Base-by-base conservation (phyloP, 129 eudicot genomes). In the Deinandra increscens region DNA sequence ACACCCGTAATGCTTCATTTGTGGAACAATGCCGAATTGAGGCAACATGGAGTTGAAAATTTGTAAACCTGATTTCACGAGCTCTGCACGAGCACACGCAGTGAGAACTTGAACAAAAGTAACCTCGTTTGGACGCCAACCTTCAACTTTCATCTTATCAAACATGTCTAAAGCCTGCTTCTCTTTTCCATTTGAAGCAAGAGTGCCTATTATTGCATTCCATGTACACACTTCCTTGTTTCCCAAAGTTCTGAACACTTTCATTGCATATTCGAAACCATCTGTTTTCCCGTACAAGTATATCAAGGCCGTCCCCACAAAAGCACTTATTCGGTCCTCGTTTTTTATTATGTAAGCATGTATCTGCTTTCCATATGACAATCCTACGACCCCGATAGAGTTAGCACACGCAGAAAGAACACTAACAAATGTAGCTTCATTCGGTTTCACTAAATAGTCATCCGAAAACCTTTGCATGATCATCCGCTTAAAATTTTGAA, bases 1-100 rank as follows among this genome's bases (percentile, higher is more conserved):
- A 79, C 96, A 88, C 19, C 96, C 94, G n/a, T 91, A 88, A 65
- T 91, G 96, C 75, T 88, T 91, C 97, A 91, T 91, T 56, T 39
- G 50, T 14, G 91, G 94, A 56, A 69, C 75, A 63, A 88, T 54
- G 9, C 76, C 74, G 62, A 54, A 91, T 33, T 69, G 63, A 49
- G 48, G 54, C 17, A 71, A 70, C 91, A 88, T 86, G 8, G 94
- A 80, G n/a, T 79, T 39, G 56, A 91, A 91, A 49, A 88, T 63
- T 55, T 79, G 77, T 31, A 91, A 76, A 26, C 97, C 97, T 7
- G 69, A 20, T 29, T 81, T 79, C 8, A 91, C 86, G 8, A 81
- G 77, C 13, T 83, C 75, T 37, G 84, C 79, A 54, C 87, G 87
- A 49, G 91, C 86, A 86, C 97, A 91, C 36, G 97, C 89, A 10